Evolutionary conservation across 2,329 filamentous ascomycete genomes (phyloP), one percentile per base, ranked within the genome.

Genomic region (Venturia aucupariae): DNA sequence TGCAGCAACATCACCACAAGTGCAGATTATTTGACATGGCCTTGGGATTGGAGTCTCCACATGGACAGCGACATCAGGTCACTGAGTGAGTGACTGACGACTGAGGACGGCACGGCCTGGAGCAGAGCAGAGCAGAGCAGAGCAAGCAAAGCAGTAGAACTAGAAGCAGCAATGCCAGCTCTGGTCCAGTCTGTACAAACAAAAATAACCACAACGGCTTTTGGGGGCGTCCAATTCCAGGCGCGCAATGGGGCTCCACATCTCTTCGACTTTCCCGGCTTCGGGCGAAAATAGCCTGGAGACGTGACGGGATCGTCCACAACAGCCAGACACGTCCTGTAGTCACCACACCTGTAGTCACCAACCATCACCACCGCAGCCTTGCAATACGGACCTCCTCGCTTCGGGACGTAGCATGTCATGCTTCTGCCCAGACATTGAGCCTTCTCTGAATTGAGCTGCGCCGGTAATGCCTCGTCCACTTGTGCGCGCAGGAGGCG

Each of bases 171-270:
- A n/a, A n/a, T n/a, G 19, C 19, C 2, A n/a, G 42, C n/a, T 46
- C 6, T 51, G 46, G 22, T 57, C 27, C 30, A n/a, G 51, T 55
- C 32, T 35, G 32, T 35, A 35, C 32, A 35, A 3, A 1, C 11
- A 57, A 35, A 57, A 57, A 57, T 57, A 57, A 57, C 38, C 35
- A 55, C 17, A 57, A 57, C 51, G 51, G 51, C n/a, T 57, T 51
- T 54, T 42, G 39, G 51, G 30, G 51, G 51, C 51, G 51, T 57
- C 51, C 51, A 57, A 57, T 32, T 17, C 27, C 27, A 35, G 24
- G 51, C 51, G 51, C 19, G 51, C 24, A 6, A 5, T 35, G 30
- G 22, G 32, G 8, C 51, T 57, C 51, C 51, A 57, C 51, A 57
- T 27, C 13, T 27, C 7, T 4, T 27, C 13, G 5, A n/a, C n/a